Percentiles rank a stretch among this genome's conserved stretches.
Evolutionary conservation across 2,329 filamentous ascomycete genomes (phyloP).

Genomic region (Colletotrichum graminicola): DNA sequence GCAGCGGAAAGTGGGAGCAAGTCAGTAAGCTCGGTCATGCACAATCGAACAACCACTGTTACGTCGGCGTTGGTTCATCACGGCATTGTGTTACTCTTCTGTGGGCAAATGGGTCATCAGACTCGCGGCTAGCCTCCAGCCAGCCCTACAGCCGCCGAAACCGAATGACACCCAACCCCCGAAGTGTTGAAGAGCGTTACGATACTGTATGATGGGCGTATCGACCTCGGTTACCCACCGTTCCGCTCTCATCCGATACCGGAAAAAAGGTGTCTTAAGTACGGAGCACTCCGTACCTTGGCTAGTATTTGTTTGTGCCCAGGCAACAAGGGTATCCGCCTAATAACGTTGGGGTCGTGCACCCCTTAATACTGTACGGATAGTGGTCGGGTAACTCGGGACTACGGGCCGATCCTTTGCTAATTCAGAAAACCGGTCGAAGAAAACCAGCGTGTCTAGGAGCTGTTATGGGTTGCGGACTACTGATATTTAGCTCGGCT

Average conservation of each 20-base stretch:
- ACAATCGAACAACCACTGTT: too few species aligned
- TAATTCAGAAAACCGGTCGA: background rate
- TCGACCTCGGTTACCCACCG: too few species aligned
- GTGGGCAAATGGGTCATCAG: background rate
- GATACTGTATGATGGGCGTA: background rate
- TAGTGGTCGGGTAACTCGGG: slow-evolving; percentile 10
- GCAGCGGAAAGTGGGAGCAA: background rate
- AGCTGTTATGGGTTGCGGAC: too few species aligned
- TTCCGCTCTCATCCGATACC: background rate
- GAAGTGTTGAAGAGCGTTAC: background rate
- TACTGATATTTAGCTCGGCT: background rate
- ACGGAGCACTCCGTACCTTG: too few species aligned
- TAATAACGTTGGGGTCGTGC: slow-evolving; percentile 35
- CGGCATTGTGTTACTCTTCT: background rate
- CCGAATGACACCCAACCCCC: background rate
- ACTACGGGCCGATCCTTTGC: slow-evolving; percentile 35
- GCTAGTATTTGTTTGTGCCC: background rate
- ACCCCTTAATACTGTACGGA: background rate
- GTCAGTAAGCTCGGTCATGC: background rate
- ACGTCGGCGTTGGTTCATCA: background rate
- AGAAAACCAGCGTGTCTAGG: background rate
- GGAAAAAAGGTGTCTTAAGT: background rate
- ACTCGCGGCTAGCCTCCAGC: background rate
- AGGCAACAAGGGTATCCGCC: slow-evolving; percentile 13
- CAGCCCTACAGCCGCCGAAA: background rate